These are phyloP conservation scores for Podila verticillata DNA, from an alignment of 192 early-diverging fungal species.

Conservation along the genomic window DNA sequence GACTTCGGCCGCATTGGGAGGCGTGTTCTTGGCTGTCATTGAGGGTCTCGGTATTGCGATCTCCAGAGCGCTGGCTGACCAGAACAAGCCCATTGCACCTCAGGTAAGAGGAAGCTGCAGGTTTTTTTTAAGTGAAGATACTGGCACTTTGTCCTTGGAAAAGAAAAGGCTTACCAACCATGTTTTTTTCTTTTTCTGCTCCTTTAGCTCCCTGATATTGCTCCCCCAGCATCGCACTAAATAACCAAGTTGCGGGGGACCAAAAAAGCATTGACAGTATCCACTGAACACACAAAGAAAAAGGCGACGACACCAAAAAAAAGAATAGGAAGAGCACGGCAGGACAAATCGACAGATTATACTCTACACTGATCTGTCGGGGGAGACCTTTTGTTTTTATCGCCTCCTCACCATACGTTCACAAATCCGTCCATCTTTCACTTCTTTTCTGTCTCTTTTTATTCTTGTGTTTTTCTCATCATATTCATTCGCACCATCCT, in stretches of 20 bases:
- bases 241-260: neutral
- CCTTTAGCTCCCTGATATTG: conserved; percentile 44
- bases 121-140: too few relatives aligned
- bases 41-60: conserved; percentile 87
- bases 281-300: neutral
- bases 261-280: neutral
- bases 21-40: conserved; percentile 91
- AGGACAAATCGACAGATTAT: neutral
- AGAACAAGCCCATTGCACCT: conserved; percentile 45
- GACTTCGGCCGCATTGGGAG: conserved; percentile 89
- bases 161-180: neutral
- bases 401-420: neutral
- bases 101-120: conserved; percentile 44
- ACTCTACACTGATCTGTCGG: neutral
- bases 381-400: neutral
- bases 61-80: conserved; percentile 28
- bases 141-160: neutral
- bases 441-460: neutral
- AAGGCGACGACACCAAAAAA: too few relatives aligned
- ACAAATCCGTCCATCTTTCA: neutral
- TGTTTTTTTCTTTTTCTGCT: neutral
- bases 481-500: conserved; percentile 7
- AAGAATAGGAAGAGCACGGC: neutral
- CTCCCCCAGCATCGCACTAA: conserved; percentile 53
- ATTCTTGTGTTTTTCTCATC: conserved; percentile 2